Conservation (phyloP, 257 asterid genomes). For the Craterostigma plantagineum region DNA sequence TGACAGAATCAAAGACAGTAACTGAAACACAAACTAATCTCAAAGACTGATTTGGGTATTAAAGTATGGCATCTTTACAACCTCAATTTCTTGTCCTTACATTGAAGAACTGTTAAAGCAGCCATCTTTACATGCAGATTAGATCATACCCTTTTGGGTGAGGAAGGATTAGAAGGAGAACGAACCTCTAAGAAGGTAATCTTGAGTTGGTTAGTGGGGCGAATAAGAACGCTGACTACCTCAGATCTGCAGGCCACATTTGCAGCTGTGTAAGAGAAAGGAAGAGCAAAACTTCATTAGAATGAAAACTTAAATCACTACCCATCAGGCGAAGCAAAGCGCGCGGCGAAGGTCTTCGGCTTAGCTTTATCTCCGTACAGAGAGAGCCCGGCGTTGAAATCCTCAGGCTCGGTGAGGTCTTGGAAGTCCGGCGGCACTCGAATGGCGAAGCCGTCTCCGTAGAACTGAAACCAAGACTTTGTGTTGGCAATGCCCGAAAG, state of each 20-base stretch:
- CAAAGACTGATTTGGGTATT: too few species aligned
- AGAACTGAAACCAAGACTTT: slow-evolving; percentile 77
- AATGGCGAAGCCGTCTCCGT: slow-evolving; percentile 75
- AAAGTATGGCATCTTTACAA: too few species aligned
- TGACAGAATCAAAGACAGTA: slow-evolving; percentile 17
- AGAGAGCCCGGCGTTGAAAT: slow-evolving; percentile 64
- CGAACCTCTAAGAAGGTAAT: slow-evolving; percentile 92
- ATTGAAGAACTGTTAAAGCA: not conserved
- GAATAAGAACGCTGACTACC: slow-evolving; percentile 66
- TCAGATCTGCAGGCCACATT: slow-evolving; percentile 46
- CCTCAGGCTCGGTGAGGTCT: slow-evolving; percentile 79
- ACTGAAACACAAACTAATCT: too few species aligned
- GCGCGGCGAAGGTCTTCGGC: slow-evolving; percentile 84
- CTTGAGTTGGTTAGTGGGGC: slow-evolving; percentile 74
- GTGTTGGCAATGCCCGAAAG: slow-evolving; percentile 71
- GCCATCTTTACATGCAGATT: not conserved
- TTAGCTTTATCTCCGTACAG: slow-evolving; percentile 91
- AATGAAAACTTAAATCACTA: slow-evolving; percentile 13
- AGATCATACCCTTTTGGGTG: slow-evolving; percentile 6
- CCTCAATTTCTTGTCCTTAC: not conserved
- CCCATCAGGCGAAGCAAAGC: slow-evolving; percentile 86
- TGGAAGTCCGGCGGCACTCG: slow-evolving; percentile 79
- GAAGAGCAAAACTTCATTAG: not conserved
- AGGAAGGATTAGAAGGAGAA: slow-evolving; percentile 13
- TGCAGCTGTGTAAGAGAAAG: not conserved